Evolutionary conservation across 805 yeast species (phyloP).

Genomic region (Zygosaccharomyces pseudorouxii): DNA sequence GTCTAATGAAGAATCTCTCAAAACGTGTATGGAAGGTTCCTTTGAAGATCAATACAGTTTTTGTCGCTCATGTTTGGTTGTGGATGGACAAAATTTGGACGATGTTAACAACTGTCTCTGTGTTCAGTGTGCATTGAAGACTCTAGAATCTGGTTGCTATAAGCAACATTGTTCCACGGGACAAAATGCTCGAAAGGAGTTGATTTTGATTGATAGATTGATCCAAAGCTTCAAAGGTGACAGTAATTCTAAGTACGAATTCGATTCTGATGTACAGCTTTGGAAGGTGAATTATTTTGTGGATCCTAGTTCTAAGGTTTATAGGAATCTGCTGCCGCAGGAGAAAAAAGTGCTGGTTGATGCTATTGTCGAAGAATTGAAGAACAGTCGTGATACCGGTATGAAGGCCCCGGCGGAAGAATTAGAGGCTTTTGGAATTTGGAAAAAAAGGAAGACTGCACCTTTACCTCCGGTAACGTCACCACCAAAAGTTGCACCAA

Average conservation of each 20-base stretch:
- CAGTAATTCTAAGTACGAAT: background rate
- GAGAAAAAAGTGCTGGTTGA: slow-evolving; percentile 11
- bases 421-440: background rate
- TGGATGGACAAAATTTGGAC: slow-evolving; percentile 8
- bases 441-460: background rate
- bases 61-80: slow-evolving; percentile 18
- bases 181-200: background rate
- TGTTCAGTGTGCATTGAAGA: slow-evolving; percentile 17
- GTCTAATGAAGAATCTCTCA: slow-evolving; percentile 2
- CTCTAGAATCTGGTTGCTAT: slow-evolving; percentile 16
- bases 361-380: background rate
- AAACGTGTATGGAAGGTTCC: slow-evolving; percentile 11
- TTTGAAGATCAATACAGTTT: slow-evolving; percentile 12
- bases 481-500: background rate
- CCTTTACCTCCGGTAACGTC: background rate
- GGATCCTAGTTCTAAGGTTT: slow-evolving; percentile 6
- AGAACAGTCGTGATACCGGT: background rate
- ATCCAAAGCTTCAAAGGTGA: slow-evolving; percentile 3
- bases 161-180: slow-evolving; percentile 10
- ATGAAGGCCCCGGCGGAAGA: background rate
- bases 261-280: background rate
- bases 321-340: slow-evolving; percentile 12
- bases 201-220: slow-evolving; percentile 2
- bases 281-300: slow-evolving; percentile 6
- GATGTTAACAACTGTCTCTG: slow-evolving; percentile 22